Base-by-base conservation (phyloP, 306 rosid genomes). In the Ziziphus jujuba region DNA sequence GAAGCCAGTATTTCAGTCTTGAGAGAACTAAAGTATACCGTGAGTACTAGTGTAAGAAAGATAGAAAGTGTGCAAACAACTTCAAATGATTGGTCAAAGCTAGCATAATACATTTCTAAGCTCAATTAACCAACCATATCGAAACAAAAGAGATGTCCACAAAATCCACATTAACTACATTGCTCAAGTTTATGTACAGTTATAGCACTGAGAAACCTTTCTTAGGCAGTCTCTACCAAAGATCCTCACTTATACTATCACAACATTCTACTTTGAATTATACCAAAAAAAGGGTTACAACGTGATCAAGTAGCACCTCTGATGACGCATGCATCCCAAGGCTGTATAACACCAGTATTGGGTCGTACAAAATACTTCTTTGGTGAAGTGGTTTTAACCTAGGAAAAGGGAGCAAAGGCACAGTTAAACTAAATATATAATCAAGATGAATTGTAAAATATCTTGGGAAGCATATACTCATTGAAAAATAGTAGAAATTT, bases 321-420 rank as follows among this genome's bases (percentile, higher is more conserved):
- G 81, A 93, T 84, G 50, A 81, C 76, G 76, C 89, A 90, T 20
- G 97, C 87, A 68, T 86, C 97, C 97, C 89, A 75, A 47, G 97
- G 91, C 53, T 84, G 87, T 71, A 93, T 52, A 59, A 93, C 84
- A 54, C 99, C 97, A 7, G 90, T 84, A 78, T 93, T 93, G 35
- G 99, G 99, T 56, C 99, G 93, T 63, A 93, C 99, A 23, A 90
- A 93, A 84, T 90, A 93, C 84, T 83, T 93, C 81, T 90, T 93
- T 5, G 99, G 99, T 2, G 99, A 93, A 75, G 99, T 93, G 50
- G 99, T 90, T 86, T 93, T 93, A 79, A 93, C 99, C 99, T 93
- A 74, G 17, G n/a, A 78, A 77, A 24, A 79, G 34, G 1, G 20
- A 75, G 61, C 3, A 47, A 69, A 11, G n/a, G 71, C 9, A 47